Percentiles rank a stretch among this genome's conserved stretches.
These are phyloP conservation scores for Candida stauntonica DNA, from an alignment of 805 yeast species.

Conservation along the genomic window DNA sequence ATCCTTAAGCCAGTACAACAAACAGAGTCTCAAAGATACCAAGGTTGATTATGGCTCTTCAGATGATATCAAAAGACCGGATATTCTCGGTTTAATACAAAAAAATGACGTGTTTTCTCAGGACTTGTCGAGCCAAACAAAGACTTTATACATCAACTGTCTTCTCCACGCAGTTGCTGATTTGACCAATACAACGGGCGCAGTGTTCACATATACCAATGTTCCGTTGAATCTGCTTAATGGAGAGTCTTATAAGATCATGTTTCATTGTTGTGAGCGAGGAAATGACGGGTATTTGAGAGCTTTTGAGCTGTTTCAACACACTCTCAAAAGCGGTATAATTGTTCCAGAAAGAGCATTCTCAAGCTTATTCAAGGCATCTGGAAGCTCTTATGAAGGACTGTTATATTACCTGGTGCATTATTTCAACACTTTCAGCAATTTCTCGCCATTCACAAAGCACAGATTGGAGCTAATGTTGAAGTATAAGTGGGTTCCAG, in stretches of 20 bases:
- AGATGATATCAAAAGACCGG: slow-evolving; percentile 19
- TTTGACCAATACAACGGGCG: slow-evolving; percentile 19
- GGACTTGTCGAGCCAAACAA: background rate
- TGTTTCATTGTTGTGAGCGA: slow-evolving; percentile 17
- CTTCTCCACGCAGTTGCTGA: slow-evolving; percentile 11
- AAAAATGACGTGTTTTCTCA: background rate
- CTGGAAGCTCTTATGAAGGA: background rate
- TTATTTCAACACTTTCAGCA: background rate
- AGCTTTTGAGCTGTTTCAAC: slow-evolving; percentile 12
- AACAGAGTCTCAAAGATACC: no score
- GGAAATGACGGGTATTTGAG: slow-evolving; percentile 14
- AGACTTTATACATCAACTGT: slow-evolving; percentile 12
- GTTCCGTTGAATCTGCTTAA: slow-evolving; percentile 5
- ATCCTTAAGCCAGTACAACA: no score
- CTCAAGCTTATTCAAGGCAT: slow-evolving; percentile 3
- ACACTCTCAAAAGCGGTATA: slow-evolving; percentile 1
- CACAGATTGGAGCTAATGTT: slow-evolving; percentile 1
- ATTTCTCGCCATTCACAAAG: background rate
- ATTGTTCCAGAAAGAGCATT: background rate
- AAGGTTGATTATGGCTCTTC: no score
- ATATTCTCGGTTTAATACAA: slow-evolving; percentile 7
- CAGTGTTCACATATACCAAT: slow-evolving; percentile 14
- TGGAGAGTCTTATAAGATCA: slow-evolving; percentile 6
- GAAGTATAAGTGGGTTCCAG: slow-evolving; percentile 2
- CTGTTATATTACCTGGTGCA: slow-evolving; percentile 1